Conservation (phyloP, 208 protist species). For the Porcisia hertigi region DNA sequence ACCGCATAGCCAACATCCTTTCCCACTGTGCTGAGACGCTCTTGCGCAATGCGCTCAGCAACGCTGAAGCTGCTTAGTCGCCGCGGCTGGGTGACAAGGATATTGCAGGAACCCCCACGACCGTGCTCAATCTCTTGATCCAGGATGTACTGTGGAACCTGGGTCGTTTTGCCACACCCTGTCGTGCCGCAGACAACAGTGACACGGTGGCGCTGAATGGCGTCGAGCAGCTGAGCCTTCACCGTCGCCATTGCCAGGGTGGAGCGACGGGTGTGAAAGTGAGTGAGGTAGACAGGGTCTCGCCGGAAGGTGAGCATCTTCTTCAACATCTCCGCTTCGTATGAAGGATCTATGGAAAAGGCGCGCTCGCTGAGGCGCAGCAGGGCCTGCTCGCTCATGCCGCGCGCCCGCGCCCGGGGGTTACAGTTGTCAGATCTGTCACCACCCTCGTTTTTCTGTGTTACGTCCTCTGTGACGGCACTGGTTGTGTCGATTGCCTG, state of each 20-base stretch:
- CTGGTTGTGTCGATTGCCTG: constrained; percentile 9
- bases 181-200: constrained; percentile 90
- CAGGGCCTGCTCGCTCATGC: constrained; percentile 22
- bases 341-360: constrained; percentile 27
- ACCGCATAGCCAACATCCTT: constrained; percentile 97
- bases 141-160: constrained; percentile 92
- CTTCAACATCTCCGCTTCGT: constrained; percentile 40
- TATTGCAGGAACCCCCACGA: constrained; percentile 49
- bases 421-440: neutral
- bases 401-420: neutral
- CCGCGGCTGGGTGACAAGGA: constrained; percentile 97
- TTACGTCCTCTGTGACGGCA: neutral
- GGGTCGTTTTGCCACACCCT: constrained; percentile 92
- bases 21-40: constrained; percentile 89
- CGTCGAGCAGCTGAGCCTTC: constrained; percentile 49
- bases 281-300: constrained; percentile 49
- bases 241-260: constrained; percentile 66
- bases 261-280: constrained; percentile 61
- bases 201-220: constrained; percentile 66
- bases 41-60: constrained; percentile 97
- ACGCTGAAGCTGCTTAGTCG: constrained; percentile 98
- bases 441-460: neutral
- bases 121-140: constrained; percentile 73
- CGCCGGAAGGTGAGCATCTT: constrained; percentile 36
- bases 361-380: constrained; percentile 14